Conservation (phyloP, 305 asterid species). For the Fraxinus ornus region DNA sequence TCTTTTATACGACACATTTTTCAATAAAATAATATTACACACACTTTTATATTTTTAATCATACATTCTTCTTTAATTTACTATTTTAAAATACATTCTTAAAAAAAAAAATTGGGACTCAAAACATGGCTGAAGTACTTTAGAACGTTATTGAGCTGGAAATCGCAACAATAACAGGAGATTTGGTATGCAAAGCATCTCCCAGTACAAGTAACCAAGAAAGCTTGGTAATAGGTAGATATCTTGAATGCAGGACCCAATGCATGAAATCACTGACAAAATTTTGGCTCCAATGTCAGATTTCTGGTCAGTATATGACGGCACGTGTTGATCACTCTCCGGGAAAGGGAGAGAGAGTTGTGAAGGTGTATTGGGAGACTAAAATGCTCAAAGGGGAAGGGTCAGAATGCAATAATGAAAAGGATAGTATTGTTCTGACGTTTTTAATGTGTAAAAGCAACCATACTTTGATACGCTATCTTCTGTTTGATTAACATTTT, state of each 20-base stretch:
- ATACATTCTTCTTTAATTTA: too few relatives aligned
- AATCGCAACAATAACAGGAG: background rate
- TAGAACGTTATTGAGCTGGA: background rate
- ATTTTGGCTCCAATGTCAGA: background rate
- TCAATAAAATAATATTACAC: too few relatives aligned
- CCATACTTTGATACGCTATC: constrained; percentile 41
- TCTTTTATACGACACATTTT: too few relatives aligned
- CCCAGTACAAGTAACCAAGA: background rate
- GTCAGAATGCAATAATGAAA: constrained; percentile 43
- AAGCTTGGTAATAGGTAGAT: background rate
- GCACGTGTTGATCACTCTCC: constrained; percentile 21
- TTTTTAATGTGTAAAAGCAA: constrained; percentile 29
- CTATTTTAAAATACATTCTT: too few relatives aligned
- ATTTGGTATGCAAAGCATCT: background rate
- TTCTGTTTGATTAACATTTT: constrained; percentile 40
- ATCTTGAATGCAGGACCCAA: background rate
- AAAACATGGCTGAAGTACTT: background rate
- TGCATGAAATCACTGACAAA: background rate
- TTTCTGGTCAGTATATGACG: background rate
- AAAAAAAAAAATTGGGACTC: too few relatives aligned
- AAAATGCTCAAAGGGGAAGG: constrained; percentile 28
- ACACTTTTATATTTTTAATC: too few relatives aligned
- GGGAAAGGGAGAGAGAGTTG: background rate
- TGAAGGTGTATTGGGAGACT: constrained; percentile 25
- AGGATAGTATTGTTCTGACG: constrained; percentile 32